These are phyloP conservation scores for Pelagomonas calceolata DNA, from an alignment of 108 stramenopile species.

Conservation along the genomic window DNA sequence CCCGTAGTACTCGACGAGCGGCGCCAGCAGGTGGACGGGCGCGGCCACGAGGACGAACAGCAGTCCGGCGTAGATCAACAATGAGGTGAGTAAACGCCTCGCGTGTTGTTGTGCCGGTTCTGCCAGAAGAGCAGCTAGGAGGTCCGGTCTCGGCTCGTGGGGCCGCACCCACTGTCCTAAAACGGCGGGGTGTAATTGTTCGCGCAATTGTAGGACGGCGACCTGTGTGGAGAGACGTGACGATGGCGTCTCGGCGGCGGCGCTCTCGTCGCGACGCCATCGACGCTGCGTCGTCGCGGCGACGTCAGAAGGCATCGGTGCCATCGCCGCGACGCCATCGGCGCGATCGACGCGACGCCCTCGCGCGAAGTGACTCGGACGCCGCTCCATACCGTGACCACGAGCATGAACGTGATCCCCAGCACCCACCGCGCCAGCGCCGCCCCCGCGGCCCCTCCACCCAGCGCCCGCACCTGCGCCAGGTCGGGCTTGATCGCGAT, in stretches of 20 bases:
- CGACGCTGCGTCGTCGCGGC: background rate
- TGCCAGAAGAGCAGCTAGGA: conserved; percentile 77
- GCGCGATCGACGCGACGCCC: background rate
- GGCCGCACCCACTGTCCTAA: conserved; percentile 76
- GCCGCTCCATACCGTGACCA: conserved; percentile 87
- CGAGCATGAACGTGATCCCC: conserved; percentile 94
- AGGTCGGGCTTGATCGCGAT: too few species aligned
- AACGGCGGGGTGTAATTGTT: conserved; percentile 81
- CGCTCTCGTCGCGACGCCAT: too few species aligned
- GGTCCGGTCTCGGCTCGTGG: conserved; percentile 92
- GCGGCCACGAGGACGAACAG: conserved; percentile 53
- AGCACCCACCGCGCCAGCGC: conserved; percentile 69
- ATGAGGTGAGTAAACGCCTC: conserved; percentile 61
- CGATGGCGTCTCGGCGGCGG: too few species aligned
- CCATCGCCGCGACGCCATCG: background rate
- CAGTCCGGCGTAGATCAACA: conserved; percentile 34
- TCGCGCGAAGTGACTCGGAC: conserved; percentile 32
- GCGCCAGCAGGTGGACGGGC: conserved; percentile 22
- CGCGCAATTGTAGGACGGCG: conserved; percentile 46
- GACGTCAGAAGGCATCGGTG: background rate
- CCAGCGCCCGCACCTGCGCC: background rate
- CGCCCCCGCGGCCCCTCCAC: conserved; percentile 32
- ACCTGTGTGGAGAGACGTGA: too few species aligned
- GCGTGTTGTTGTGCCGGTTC: conserved; percentile 68
- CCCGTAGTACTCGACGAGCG: conserved; percentile 9